Evolutionary conservation across 495 filamentous ascomycete species (phyloP), one percentile per base, ranked within the genome.

Genomic region (Melanomma pulvis-pyrius): DNA sequence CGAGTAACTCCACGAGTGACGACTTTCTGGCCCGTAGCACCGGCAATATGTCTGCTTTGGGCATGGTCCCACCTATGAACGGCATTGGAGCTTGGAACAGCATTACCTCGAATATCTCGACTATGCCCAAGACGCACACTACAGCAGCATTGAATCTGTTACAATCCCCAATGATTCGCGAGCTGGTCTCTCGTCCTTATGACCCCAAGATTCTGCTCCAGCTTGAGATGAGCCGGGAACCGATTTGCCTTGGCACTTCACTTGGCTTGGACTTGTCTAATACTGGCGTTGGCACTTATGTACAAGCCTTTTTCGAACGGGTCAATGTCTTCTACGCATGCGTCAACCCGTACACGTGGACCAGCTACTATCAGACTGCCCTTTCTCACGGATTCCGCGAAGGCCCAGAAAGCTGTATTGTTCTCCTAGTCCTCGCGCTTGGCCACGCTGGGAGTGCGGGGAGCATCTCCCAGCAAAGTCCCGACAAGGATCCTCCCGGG

Each of bases 301-400:
- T 90, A 53, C 84, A 87, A 72, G 84, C 90, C 9, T 92, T 90
- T 76, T 93, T 93, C 68, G 85, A 88, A 47, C 82, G 87, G 25
- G 90, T 91, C 60, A 92, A 92, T 71, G 82, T 91, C 5, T 93
- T 90, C 89, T 92, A 92, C 67, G 90, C 90, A 32, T 90, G 88
- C 74, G 89, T 93, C 57, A 92, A 92, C 74, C 90, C 90, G 24
- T 90, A 88, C 76, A 89, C 85, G 21, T 93, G 90, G 90, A 80
- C 82, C n/a, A 84, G 82, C 61, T 87, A 91, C 74, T 92, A 92
- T 73, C 81, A 83, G 21, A 87, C 81, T 7, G 90, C 90, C 0
- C 79, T 91, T 2, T 87, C 88, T 0, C 84, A 85, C 62, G 84
- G 86, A 7, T 92, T 92, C 68, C 85, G 87, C 56, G 85, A 90